A percentile compares a stretch with the other conserved stretches of the same genome.
phyloP scores from a whole-genome alignment of 2,329 filamentous ascomycete genomes.

The Aspergillus clavatus region DNA sequence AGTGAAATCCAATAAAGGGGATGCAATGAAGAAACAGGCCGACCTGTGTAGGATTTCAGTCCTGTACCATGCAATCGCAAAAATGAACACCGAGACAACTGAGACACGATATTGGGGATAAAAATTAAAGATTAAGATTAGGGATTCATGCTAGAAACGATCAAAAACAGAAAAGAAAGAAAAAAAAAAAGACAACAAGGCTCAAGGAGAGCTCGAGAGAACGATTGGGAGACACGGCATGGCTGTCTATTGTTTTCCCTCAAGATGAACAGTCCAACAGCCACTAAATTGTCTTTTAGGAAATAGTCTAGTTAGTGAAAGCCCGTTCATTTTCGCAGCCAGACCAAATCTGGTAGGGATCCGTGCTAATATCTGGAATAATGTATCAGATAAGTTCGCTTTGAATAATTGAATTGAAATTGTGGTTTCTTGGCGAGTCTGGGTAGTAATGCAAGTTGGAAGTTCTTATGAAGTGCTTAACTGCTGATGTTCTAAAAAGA shows the following conservation, averaged over 20 bases:
- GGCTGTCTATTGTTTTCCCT: neutral
- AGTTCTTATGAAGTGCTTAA: too few species aligned
- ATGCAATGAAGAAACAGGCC: conserved; percentile 1
- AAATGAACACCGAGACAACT: conserved; percentile 6
- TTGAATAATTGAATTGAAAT: too few species aligned
- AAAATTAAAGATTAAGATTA: conserved; percentile 5
- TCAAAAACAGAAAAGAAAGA: neutral
- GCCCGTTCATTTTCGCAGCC: conserved; percentile 1
- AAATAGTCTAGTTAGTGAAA: neutral
- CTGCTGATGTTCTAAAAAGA: too few species aligned
- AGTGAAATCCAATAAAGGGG: conserved; percentile 5
- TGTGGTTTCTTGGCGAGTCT: too few species aligned
- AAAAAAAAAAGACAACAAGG: too few species aligned
- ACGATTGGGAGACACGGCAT: neutral
- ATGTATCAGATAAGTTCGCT: too few species aligned
- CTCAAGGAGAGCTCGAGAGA: neutral
- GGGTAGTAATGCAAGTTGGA: too few species aligned
- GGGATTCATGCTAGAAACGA: neutral
- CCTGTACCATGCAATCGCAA: conserved; percentile 8
- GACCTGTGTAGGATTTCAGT: too few species aligned
- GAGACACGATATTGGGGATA: neutral
- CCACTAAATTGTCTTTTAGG: neutral
- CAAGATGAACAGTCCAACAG: neutral
- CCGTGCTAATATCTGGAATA: too few species aligned
- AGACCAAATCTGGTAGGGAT: conserved; percentile 2